Evolutionary conservation across 768 basidiomycete genomes (phyloP).

Genomic region (Tricholoma hemisulphureum): DNA sequence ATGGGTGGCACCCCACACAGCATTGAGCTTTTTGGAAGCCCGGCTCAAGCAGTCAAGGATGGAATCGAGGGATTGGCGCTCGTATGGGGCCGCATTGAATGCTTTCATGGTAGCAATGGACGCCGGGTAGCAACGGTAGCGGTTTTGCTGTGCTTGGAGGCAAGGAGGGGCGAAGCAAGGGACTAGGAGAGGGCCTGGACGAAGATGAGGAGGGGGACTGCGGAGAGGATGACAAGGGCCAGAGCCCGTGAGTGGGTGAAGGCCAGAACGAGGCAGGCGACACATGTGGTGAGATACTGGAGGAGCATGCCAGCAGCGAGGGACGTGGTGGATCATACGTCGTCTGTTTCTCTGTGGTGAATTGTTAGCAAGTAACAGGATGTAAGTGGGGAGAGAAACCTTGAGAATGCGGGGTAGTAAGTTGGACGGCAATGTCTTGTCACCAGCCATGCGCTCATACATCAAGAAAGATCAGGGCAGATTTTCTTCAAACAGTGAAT

Average conservation of each 20-base stretch:
- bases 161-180: constrained; percentile 64
- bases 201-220: constrained; percentile 78
- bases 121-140: constrained; percentile 69
- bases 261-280: constrained; percentile 80
- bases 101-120: constrained; percentile 91
- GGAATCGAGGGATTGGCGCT: constrained; percentile 43
- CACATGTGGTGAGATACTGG: constrained; percentile 76
- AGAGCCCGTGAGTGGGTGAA: constrained; percentile 78
- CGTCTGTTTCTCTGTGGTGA: constrained; percentile 91
- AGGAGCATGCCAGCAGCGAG: constrained; percentile 75
- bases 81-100: constrained; percentile 69
- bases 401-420: no score
- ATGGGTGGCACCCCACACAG: constrained; percentile 73
- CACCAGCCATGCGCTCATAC: no score
- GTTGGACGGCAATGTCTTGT: no score
- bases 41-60: constrained; percentile 44
- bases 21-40: constrained; percentile 53
- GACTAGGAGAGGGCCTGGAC: constrained; percentile 75
- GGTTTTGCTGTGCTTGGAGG: constrained; percentile 62
- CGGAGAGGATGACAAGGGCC: constrained; percentile 88
- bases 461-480: no score
- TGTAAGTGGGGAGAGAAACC: constrained; percentile 1
- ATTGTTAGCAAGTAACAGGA: no score
- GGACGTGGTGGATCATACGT: constrained; percentile 83
- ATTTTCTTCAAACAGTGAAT: no score